These are phyloP conservation scores for Trichosporon sp. DNA, from an alignment of 1,284 basidiomycete genomes.

Conservation along the genomic window DNA sequence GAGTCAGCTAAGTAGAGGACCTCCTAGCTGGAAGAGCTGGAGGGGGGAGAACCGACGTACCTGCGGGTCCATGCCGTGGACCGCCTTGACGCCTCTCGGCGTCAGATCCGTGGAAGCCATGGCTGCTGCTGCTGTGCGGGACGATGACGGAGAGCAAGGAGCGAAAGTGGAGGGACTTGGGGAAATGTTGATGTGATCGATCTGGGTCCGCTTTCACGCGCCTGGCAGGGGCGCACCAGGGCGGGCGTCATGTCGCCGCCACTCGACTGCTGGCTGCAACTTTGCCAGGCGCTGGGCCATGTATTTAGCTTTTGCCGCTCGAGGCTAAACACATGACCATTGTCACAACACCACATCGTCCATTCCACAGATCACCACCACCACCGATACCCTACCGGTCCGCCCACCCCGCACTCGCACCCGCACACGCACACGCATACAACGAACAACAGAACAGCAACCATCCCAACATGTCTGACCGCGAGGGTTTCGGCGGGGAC, in stretches of 20 bases:
- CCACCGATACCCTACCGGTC: not conserved
- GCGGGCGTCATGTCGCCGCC: not conserved
- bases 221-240: not conserved
- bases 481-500: slow-evolving; percentile 54
- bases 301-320: slow-evolving; percentile 3
- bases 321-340: slow-evolving; percentile 4
- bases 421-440: not conserved
- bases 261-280: not conserved
- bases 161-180: not conserved
- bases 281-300: not conserved
- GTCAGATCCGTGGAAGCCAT: slow-evolving; percentile 21
- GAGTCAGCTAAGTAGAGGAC: not conserved
- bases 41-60: slow-evolving; percentile 50
- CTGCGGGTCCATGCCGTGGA: slow-evolving; percentile 94
- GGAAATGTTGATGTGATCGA: not conserved
- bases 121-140: not conserved
- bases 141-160: not conserved
- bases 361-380: not conserved
- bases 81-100: slow-evolving; percentile 41
- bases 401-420: not conserved
- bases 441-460: not conserved
- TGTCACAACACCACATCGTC: not conserved
- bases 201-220: not conserved
- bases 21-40: not conserved
- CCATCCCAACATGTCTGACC: slow-evolving; percentile 38